phyloP scores from a whole-genome alignment of 179 eudicot species.

The Beta lomatogona region DNA sequence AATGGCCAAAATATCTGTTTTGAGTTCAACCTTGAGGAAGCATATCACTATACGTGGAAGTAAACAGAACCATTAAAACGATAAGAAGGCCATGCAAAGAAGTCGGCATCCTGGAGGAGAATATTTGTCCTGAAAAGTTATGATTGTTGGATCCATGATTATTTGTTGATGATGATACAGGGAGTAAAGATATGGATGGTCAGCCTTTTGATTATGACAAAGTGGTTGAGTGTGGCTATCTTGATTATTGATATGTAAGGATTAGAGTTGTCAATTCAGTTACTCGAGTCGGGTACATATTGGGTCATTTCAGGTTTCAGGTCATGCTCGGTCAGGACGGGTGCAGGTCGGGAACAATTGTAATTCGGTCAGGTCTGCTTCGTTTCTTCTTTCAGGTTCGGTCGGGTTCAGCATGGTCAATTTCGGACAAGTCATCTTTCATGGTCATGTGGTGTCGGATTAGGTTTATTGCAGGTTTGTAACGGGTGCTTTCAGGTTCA shows the following conservation, averaged over 20 bases:
- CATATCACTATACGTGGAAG: slow-evolving; percentile 8
- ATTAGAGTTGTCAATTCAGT: too few species aligned
- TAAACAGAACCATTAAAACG: background rate
- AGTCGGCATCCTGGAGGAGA: slow-evolving; percentile 2
- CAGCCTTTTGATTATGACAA: background rate
- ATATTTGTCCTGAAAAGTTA: slow-evolving; percentile 13
- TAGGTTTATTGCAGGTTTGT: too few species aligned
- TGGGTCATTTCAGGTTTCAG: too few species aligned
- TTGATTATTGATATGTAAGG: background rate
- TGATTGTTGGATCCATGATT: background rate
- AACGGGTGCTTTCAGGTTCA: too few species aligned
- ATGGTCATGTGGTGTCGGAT: too few species aligned
- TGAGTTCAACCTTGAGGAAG: slow-evolving; percentile 1
- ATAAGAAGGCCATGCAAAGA: background rate
- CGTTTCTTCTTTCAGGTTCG: too few species aligned
- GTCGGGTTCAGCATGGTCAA: too few species aligned
- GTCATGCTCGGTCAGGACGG: too few species aligned
- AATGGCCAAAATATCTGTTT: background rate
- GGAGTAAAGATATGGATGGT: background rate
- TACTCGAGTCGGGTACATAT: too few species aligned
- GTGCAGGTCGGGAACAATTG: too few species aligned
- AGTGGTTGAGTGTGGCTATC: slow-evolving; percentile 9
- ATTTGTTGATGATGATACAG: background rate
- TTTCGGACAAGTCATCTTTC: too few species aligned
- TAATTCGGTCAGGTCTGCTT: too few species aligned